phyloP scores from a whole-genome alignment of 768 basidiomycete genomes.

The Clitopilus hobsonii region DNA sequence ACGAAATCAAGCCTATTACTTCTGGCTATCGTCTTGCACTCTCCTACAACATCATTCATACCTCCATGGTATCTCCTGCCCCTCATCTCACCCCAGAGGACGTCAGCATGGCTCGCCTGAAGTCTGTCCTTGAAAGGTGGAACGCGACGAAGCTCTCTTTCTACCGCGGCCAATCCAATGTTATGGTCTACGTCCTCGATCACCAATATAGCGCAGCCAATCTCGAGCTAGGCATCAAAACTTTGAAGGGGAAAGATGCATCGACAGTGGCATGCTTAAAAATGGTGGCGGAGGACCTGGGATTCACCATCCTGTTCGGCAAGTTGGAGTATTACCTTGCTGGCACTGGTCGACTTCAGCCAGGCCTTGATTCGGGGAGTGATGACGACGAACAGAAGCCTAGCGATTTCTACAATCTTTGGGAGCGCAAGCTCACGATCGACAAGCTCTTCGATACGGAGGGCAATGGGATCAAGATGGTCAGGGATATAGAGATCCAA shows the following conservation, averaged over 20 bases:
- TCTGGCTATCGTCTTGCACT: conserved; percentile 39
- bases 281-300: conserved; percentile 19
- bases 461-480: background rate
- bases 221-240: conserved; percentile 6
- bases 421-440: background rate
- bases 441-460: background rate
- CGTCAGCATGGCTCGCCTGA: too few relatives aligned
- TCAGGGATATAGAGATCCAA: too few relatives aligned
- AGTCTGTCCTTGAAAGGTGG: too few relatives aligned
- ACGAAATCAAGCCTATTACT: conserved; percentile 35
- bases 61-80: background rate
- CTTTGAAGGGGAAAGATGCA: conserved; percentile 30
- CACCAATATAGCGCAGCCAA: conserved; percentile 14
- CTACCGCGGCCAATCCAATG: background rate
- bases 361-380: background rate
- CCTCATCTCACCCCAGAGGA: background rate
- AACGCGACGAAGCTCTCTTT: too few relatives aligned
- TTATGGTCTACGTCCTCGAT: conserved; percentile 12
- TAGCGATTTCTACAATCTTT: background rate
- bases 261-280: conserved; percentile 19
- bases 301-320: conserved; percentile 24
- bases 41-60: conserved; percentile 31
- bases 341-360: background rate
- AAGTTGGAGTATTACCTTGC: conserved; percentile 15
- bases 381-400: background rate